These are phyloP conservation scores for Pseudogymnoascus destructans DNA, from an alignment of 2,329 filamentous ascomycete species.

Conservation along the genomic window DNA sequence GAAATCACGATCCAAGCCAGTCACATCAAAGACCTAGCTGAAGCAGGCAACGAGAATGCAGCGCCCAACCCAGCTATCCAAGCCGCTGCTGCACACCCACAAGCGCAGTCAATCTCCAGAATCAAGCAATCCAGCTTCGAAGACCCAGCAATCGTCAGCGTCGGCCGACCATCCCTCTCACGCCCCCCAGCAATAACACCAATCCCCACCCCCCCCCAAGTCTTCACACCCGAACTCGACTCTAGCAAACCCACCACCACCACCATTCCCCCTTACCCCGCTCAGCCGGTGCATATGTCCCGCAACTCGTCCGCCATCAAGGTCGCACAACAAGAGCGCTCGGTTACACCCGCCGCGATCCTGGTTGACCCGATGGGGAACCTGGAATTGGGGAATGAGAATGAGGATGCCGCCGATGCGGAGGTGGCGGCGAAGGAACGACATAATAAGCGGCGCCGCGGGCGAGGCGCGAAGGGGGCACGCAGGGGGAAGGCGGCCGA, in stretches of 20 bases:
- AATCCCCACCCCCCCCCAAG: neutral
- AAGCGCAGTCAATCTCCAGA: neutral
- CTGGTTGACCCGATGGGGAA: conserved; percentile 34
- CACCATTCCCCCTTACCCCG: conserved; percentile 22
- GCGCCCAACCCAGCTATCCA: conserved; percentile 8
- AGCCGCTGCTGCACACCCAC: neutral
- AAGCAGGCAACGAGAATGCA: conserved; percentile 23
- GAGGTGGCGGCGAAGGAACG: conserved; percentile 18
- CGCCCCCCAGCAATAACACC: neutral
- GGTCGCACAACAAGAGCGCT: conserved; percentile 15
- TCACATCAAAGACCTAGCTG: conserved; percentile 24
- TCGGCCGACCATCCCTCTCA: conserved; percentile 27
- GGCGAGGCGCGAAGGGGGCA: neutral
- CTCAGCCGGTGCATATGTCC: conserved; percentile 17
- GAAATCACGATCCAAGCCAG: conserved; percentile 25
- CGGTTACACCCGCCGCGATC: conserved; percentile 27
- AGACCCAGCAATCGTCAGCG: conserved; percentile 26
- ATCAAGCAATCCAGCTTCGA: conserved; percentile 19
- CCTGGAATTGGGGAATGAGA: conserved; percentile 26
- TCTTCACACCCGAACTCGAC: neutral
- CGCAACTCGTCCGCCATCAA: neutral
- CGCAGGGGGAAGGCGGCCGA: conserved; percentile 26
- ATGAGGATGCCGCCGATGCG: conserved; percentile 16
- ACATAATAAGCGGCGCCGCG: neutral
- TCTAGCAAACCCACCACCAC: conserved; percentile 14